A percentile compares a stretch with the other conserved stretches of the same genome.
phyloP scores from a whole-genome alignment of 2,329 filamentous ascomycete genomes.

The Cercospora nicotianae region DNA sequence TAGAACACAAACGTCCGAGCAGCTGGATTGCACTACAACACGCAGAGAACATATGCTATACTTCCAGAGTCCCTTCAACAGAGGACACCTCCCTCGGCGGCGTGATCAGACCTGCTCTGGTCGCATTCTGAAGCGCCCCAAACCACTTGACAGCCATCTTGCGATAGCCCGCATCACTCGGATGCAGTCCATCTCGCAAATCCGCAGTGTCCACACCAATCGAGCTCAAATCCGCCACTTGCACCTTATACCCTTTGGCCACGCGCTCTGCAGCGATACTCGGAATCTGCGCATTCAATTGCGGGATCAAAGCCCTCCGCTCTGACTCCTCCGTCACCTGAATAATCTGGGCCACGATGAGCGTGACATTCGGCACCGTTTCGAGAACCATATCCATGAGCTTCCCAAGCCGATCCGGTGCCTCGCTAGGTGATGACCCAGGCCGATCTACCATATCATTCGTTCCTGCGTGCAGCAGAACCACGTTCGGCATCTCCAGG shows the following conservation, averaged over 20 bases:
- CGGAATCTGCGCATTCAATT: slow-evolving; percentile 13
- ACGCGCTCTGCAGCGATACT: slow-evolving; percentile 4
- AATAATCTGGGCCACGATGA: slow-evolving; percentile 22
- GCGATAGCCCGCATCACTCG: slow-evolving; percentile 17
- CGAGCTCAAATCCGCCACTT: slow-evolving; percentile 16
- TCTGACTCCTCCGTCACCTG: neutral
- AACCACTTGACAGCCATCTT: slow-evolving; percentile 18
- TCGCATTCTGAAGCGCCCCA: slow-evolving; percentile 13
- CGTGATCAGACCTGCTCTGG: slow-evolving; percentile 10
- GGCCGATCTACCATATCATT: slow-evolving; percentile 14
- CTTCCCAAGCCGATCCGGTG: slow-evolving; percentile 15
- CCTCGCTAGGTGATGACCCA: neutral
- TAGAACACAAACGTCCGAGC: neutral
- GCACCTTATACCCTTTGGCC: slow-evolving; percentile 13
- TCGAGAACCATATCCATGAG: slow-evolving; percentile 19
- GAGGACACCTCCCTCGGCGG: neutral
- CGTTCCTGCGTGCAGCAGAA: slow-evolving; percentile 23
- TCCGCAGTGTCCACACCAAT: slow-evolving; percentile 13
- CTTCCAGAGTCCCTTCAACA: neutral
- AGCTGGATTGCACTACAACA: neutral
- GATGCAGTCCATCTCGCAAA: slow-evolving; percentile 18
- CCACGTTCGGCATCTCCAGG: slow-evolving; percentile 17
- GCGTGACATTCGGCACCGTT: slow-evolving; percentile 17
- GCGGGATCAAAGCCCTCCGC: neutral
- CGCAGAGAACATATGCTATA: neutral